phyloP scores from a whole-genome alignment of 495 filamentous ascomycete species.

The Bacidia rubella region DNA sequence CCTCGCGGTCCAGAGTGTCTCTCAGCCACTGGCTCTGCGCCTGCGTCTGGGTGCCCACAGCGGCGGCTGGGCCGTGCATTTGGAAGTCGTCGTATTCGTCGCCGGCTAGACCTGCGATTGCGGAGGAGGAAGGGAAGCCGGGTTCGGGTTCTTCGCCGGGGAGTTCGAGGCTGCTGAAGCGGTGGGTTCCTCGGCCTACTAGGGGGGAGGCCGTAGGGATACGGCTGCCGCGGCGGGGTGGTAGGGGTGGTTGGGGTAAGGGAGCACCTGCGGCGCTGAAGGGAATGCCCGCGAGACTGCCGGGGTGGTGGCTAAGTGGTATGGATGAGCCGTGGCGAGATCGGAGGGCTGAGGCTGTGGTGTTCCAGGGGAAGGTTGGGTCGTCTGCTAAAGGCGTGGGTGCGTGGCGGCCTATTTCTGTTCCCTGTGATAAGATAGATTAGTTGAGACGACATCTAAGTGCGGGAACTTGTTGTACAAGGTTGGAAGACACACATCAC shows the following conservation, averaged over 20 bases:
- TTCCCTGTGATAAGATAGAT: conserved; percentile 21
- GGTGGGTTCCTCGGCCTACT: conserved; percentile 36
- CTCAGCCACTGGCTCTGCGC: conserved; percentile 28
- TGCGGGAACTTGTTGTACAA: neutral
- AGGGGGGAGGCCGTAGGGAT: conserved; percentile 51
- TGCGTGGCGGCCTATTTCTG: conserved; percentile 51
- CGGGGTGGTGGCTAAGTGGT: conserved; percentile 13
- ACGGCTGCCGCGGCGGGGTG: conserved; percentile 29
- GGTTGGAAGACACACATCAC: conserved; percentile 17
- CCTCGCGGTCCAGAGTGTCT: conserved; percentile 43
- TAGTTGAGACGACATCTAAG: neutral
- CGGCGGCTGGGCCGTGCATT: conserved; percentile 30
- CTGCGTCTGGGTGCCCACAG: conserved; percentile 34
- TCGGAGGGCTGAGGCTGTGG: conserved; percentile 43
- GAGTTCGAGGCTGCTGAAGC: conserved; percentile 25
- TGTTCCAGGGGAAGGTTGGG: conserved; percentile 60
- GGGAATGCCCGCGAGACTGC: conserved; percentile 22
- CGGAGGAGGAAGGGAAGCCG: conserved; percentile 16
- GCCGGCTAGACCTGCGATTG: conserved; percentile 25
- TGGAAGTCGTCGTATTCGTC: conserved; percentile 30
- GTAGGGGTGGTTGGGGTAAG: conserved; percentile 10
- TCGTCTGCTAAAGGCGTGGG: conserved; percentile 41
- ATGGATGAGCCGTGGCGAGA: conserved; percentile 33
- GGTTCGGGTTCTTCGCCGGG: conserved; percentile 24
- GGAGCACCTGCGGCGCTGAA: conserved; percentile 17